A percentile compares a stretch with the other conserved stretches of the same genome.
phyloP scores from a whole-genome alignment of 148 eudicot species.

The Drosera capensis region DNA sequence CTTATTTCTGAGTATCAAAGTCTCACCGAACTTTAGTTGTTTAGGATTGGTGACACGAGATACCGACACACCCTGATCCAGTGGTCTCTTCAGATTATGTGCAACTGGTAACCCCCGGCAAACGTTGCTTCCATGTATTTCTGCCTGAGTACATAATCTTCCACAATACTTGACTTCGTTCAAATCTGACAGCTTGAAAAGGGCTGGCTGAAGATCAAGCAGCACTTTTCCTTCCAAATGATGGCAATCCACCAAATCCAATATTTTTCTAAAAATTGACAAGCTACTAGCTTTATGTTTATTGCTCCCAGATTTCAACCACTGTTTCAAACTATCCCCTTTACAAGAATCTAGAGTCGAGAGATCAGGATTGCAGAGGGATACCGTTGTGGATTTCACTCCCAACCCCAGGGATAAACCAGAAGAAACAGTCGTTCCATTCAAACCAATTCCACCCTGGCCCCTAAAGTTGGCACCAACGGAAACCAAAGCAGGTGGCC shows the following conservation, averaged over 20 bases:
- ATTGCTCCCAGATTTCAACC: conserved; percentile 39
- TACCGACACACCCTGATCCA: conserved; percentile 19
- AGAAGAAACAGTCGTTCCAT: conserved; percentile 12
- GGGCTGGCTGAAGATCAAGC: conserved; percentile 64
- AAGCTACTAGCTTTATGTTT: conserved; percentile 37
- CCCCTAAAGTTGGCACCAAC: conserved; percentile 11
- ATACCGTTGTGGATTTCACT: conserved; percentile 9
- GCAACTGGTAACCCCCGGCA: conserved; percentile 17
- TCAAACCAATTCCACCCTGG: conserved; percentile 11
- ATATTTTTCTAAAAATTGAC: conserved; percentile 44
- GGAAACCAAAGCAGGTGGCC: conserved; percentile 28
- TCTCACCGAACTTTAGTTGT: conserved; percentile 43
- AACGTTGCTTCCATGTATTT: conserved; percentile 11
- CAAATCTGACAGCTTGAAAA: conserved; percentile 48
- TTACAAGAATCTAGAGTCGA: conserved; percentile 8
- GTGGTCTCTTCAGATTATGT: conserved; percentile 38
- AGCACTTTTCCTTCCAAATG: conserved; percentile 60
- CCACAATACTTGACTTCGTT: conserved; percentile 49
- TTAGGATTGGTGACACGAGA: conserved; percentile 20
- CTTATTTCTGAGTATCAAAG: conserved; percentile 21
- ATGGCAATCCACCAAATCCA: conserved; percentile 45
- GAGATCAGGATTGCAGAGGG: conserved; percentile 4
- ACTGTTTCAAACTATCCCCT: conserved; percentile 64
- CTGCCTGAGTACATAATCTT: conserved; percentile 21
- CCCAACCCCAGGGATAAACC: conserved; percentile 14